Base-by-base conservation (phyloP, 768 basidiomycete genomes). In the Pleurotus tuber-regium region DNA sequence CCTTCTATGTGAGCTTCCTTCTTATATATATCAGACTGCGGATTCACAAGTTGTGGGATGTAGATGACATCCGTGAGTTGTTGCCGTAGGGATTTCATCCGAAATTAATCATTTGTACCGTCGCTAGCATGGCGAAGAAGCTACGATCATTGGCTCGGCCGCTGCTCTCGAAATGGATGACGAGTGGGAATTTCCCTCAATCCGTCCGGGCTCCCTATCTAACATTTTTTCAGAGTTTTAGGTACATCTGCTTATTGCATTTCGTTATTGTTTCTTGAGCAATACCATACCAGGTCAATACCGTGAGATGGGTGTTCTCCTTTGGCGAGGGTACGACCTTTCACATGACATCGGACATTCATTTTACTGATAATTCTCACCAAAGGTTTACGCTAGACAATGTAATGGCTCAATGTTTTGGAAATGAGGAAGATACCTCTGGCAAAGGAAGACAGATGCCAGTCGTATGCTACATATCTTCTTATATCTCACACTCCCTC, bases 361-460 rank as follows among this genome's bases (percentile, higher is more conserved):
- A 42, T 4, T 12, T 24, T 48, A n/a, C 21, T 38, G 5, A 14
- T 33, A 24, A 33, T 31, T 18, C 21, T 10, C 14, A 11, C 2
- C 30, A 35, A 24, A 42, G 46, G 9, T 96, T 89, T 63, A 73
- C 80, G 14, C 65, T 94, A 16, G 82, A 92, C 59, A 70, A 78
- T n/a, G 71, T 89, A 52, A 95, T 98, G 91, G 84, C 84, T 0
- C 94, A 97, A 65, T 94, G 91, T 66, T 92, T 97, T 61, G 89
- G 92, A 26, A 95, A 90, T 57, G 70, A 82, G 59, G 82, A 90
- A 54, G 94, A 98, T 64, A 76, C 66, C 9, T 79, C 83, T 9
- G 83, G 87, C 6, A 94, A 93, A 63, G 93, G 94, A 14, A 78
- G 90, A 29, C 92, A 95, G 63, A 96, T 97, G 93, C 93, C 93